Conservation (phyloP, 108 stramenopile species). For the Conticribra guillardii region DNA sequence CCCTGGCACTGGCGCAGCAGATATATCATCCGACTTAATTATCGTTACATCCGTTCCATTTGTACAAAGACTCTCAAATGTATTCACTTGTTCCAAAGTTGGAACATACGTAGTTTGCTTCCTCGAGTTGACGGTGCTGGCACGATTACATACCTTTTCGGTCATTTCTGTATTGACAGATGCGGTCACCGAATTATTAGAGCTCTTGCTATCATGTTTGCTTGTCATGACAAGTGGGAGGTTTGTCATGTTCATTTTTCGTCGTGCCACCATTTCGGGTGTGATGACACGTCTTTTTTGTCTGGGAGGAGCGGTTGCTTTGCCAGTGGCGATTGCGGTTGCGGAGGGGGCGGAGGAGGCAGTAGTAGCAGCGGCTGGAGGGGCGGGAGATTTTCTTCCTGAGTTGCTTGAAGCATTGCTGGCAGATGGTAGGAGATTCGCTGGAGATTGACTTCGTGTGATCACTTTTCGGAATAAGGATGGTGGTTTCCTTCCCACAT, state of each 20-base stretch:
- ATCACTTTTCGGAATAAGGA: neutral
- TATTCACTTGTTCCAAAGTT: slow-evolving; percentile 4
- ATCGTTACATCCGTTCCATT: neutral
- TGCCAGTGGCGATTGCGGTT: neutral
- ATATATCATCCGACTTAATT: no score
- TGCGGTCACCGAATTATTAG: neutral
- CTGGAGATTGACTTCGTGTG: neutral
- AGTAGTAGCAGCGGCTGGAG: neutral
- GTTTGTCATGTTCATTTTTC: slow-evolving; percentile 14
- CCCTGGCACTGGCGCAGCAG: no score
- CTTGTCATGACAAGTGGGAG: slow-evolving; percentile 22
- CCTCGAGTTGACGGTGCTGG: neutral
- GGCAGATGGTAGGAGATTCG: neutral
- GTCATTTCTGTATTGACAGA: slow-evolving; percentile 13
- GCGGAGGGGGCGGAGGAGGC: no score
- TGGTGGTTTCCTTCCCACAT: neutral
- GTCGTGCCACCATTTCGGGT: slow-evolving; percentile 23
- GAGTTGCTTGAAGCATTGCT: neutral
- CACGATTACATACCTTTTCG: slow-evolving; percentile 14
- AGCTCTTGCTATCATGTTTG: neutral
- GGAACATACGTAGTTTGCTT: neutral
- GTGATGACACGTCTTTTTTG: slow-evolving; percentile 16
- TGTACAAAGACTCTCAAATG: neutral
- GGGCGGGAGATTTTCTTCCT: neutral
- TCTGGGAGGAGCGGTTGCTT: neutral